These are phyloP conservation scores for Tetracentron sinense DNA, from an alignment of 164 flowering plant species.

Conservation along the genomic window DNA sequence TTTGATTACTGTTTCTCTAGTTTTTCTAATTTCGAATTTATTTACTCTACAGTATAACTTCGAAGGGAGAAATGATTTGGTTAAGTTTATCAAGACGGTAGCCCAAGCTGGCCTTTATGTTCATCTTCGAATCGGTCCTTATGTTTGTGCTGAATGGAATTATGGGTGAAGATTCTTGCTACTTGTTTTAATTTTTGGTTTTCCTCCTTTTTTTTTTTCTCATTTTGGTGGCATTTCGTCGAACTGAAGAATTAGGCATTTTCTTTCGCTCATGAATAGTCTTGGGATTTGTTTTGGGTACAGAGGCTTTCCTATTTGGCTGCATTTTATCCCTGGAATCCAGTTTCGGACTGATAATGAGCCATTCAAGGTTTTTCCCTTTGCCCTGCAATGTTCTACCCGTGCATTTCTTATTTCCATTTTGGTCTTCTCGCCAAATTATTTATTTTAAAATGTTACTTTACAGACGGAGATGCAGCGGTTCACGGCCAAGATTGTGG, in stretches of 20 bases:
- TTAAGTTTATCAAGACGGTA: constrained; percentile 72
- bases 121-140: constrained; percentile 92
- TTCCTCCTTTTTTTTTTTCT: background rate
- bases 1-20: background rate
- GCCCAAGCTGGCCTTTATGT: constrained; percentile 77
- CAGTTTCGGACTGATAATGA: constrained; percentile 80
- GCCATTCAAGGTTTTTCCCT: constrained; percentile 72
- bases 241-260: background rate
- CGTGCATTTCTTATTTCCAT: background rate
- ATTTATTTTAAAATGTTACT: background rate
- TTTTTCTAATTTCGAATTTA: background rate
- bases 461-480: constrained; percentile 85
- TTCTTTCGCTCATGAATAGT: background rate
- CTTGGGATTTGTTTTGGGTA: background rate
- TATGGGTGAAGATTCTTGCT: constrained; percentile 52
- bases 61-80: constrained; percentile 79
- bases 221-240: background rate
- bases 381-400: no score
- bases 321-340: constrained; percentile 90
- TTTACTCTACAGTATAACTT: constrained; percentile 65
- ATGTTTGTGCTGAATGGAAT: constrained; percentile 97
- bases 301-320: constrained; percentile 98
- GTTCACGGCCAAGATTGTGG: constrained; percentile 82
- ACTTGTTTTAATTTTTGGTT: background rate
- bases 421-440: background rate